Base-by-base conservation (phyloP, 2,329 filamentous ascomycete species). In the Cryphonectria parasitica region DNA sequence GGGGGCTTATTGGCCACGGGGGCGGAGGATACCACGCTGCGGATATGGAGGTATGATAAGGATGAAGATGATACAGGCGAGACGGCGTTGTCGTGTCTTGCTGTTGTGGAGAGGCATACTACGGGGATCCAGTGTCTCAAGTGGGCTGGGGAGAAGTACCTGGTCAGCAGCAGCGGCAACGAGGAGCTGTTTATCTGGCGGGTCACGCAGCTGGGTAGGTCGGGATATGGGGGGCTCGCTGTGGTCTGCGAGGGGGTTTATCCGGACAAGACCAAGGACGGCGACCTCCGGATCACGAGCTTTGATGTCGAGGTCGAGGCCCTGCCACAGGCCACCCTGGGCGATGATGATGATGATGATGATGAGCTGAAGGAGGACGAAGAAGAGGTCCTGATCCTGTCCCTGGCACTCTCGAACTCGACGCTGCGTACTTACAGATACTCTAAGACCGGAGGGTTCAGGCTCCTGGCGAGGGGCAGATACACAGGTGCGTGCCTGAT, bases 161-260 rank as follows among this genome's bases (percentile, higher is more conserved):
- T 99, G 2, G 92, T 98, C 78, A 97, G 93, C 74, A 95, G 93
- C 76, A 94, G 89, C 7, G 96, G 95, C 0, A 91, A 90, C 72
- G 95, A 98, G 78, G 95, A 99, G 79, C 91, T 98, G 73, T 95
- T 91, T 75, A 87, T 95, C 15, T 99, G 96, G 95, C 86, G 88
- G 56, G 79, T 95, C 45, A 83, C 83, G 63, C 77, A 77, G 15
- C 78, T 92, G 8, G 84, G 89, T 36, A 13, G 17, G 17, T 82
- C 84, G 1, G 80, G 77, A 17, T 85, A 85, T 65, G 74, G 75
- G 19, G 85, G 86, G 3, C 79, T 90, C 1, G 88, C 86, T 0
- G 83, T 90, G 2, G 79, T 88, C 17, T 87, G 87, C 71, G 88
- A 90, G 79, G 87, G 84, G 1, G 80, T 82, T 1, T 87, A 86